A percentile compares a stretch with the other conserved stretches of the same genome.
These are phyloP conservation scores for Saxophila tyrrhenica DNA, from an alignment of 495 filamentous ascomycete species.

Conservation along the genomic window DNA sequence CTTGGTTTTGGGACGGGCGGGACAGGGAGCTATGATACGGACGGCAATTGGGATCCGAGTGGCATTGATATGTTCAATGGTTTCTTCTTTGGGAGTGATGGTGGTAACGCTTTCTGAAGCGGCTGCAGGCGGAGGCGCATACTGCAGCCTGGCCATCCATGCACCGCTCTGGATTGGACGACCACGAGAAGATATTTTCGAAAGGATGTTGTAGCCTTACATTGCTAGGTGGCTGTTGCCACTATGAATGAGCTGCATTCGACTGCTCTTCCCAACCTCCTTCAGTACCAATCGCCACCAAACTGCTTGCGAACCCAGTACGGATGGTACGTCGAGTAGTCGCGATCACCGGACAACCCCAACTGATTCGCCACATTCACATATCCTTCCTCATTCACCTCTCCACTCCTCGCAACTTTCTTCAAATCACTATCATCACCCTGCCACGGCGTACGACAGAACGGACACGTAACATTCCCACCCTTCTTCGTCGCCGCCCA, in stretches of 20 bases:
- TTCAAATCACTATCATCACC: slow-evolving; percentile 38
- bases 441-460: slow-evolving; percentile 56
- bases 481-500: slow-evolving; percentile 50
- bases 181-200: too few relatives aligned
- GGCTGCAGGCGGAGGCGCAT: too few relatives aligned
- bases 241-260: neutral
- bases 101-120: neutral
- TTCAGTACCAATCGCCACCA: neutral
- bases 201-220: too few relatives aligned
- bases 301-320: slow-evolving; percentile 7
- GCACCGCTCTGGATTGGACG: too few relatives aligned
- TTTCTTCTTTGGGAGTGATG: slow-evolving; percentile 65
- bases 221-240: too few relatives aligned
- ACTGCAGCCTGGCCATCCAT: too few relatives aligned
- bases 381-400: slow-evolving; percentile 20
- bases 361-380: slow-evolving; percentile 24
- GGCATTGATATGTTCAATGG: slow-evolving; percentile 82
- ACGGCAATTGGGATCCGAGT: slow-evolving; percentile 64
- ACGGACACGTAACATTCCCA: slow-evolving; percentile 51
- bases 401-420: slow-evolving; percentile 20
- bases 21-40: slow-evolving; percentile 31
- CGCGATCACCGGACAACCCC: slow-evolving; percentile 15
- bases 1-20: slow-evolving; percentile 43
- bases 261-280: neutral
- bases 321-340: slow-evolving; percentile 21